These are phyloP conservation scores for Vicia villosa DNA, from an alignment of 306 rosid species.

Conservation along the genomic window DNA sequence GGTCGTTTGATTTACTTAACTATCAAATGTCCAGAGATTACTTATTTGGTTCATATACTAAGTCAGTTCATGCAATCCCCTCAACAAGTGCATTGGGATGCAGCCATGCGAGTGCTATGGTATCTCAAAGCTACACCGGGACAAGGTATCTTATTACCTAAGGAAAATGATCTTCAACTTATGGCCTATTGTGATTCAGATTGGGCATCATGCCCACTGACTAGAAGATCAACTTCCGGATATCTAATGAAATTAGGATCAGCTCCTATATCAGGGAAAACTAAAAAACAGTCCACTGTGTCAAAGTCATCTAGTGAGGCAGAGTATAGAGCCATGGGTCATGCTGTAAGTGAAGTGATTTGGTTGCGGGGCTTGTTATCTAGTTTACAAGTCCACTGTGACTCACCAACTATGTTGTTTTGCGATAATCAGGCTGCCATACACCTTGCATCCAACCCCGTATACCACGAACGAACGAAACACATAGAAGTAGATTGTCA, in stretches of 20 bases:
- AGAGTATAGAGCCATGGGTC: not conserved
- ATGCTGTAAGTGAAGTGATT: not conserved
- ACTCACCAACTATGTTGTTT: not conserved
- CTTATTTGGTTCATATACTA: not conserved
- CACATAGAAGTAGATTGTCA: not conserved
- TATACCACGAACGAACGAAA: not conserved
- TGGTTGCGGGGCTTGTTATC: not conserved
- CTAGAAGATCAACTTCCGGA: not conserved
- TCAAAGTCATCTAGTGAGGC: not conserved
- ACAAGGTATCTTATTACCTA: not conserved
- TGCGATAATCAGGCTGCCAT: not conserved
- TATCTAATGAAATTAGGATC: not conserved
- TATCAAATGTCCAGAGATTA: too few relatives aligned
- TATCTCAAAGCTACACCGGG: not conserved
- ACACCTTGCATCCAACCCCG: too few relatives aligned
- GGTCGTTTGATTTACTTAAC: not conserved
- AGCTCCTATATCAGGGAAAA: not conserved
- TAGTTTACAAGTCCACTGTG: not conserved
- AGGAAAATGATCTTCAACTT: not conserved
- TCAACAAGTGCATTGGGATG: not conserved
- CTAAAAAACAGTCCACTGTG: not conserved
- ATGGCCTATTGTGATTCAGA: not conserved
- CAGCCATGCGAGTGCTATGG: not conserved
- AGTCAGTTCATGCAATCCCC: too few relatives aligned
- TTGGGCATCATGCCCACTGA: not conserved